These are phyloP conservation scores for Abortiporus biennis DNA, from an alignment of 1,284 basidiomycete species.

Conservation along the genomic window DNA sequence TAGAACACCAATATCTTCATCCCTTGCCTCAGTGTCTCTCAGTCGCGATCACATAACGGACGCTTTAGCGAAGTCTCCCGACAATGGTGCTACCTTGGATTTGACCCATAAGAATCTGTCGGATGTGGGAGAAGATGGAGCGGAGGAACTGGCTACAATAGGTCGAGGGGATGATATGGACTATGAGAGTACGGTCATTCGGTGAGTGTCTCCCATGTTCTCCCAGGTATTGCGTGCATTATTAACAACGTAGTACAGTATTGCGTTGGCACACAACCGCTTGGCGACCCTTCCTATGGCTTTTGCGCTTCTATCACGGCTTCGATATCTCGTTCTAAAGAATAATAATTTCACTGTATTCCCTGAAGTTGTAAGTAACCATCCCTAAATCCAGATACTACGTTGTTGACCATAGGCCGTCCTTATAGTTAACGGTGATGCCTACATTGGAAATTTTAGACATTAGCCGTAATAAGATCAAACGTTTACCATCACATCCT, in stretches of 20 bases:
- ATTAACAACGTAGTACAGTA: conserved; percentile 35
- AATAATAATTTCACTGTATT: conserved; percentile 83
- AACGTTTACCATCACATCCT: conserved; percentile 71
- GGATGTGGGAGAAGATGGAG: conserved; percentile 69
- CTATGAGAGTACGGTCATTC: conserved; percentile 56
- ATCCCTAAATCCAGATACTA: conserved; percentile 4
- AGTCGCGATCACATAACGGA: conserved; percentile 55
- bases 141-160: conserved; percentile 64
- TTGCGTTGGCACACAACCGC: conserved; percentile 85
- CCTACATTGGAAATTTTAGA: conserved; percentile 91
- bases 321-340: conserved; percentile 92
- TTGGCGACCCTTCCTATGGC: conserved; percentile 76
- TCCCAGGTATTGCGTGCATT: conserved; percentile 5
- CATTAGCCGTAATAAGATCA: conserved; percentile 90
- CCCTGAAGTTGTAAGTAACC: conserved; percentile 76
- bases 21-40: conserved; percentile 36
- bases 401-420: not conserved
- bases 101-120: conserved; percentile 73
- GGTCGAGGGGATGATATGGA: conserved; percentile 45
- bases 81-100: conserved; percentile 78
- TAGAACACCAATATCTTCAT: conserved; percentile 18
- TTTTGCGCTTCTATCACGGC: conserved; percentile 70
- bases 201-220: conserved; percentile 39
- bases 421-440: conserved; percentile 72
- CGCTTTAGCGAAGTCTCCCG: conserved; percentile 63